Percentiles rank a stretch among this genome's conserved stretches.
Evolutionary conservation across 2,329 filamentous ascomycete genomes (phyloP).

Genomic region (Thielaviopsis populi): DNA sequence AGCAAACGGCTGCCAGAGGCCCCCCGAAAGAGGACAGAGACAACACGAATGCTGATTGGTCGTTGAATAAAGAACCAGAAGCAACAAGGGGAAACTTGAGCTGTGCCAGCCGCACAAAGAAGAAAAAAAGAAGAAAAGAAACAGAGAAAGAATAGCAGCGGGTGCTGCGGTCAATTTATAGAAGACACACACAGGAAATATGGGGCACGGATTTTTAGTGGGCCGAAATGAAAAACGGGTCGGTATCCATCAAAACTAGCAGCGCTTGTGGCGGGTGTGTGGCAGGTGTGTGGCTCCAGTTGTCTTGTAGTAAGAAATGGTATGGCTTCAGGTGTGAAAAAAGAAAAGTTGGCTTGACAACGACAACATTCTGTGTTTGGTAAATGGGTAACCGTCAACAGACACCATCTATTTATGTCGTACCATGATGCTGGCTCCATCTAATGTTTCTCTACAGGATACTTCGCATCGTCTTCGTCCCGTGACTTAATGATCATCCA

Average conservation of each 20-base stretch:
- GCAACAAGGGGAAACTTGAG: slow-evolving; percentile 18
- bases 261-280: background rate
- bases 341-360: background rate
- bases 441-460: background rate
- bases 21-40: background rate
- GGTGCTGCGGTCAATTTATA: slow-evolving; percentile 8
- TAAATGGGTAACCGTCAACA: background rate
- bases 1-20: background rate
- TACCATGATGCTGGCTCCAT: background rate
- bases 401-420: background rate
- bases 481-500: slow-evolving; percentile 49
- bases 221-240: background rate
- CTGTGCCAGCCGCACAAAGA: slow-evolving; percentile 18
- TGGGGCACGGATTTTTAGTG: background rate
- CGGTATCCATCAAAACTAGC: background rate
- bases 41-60: slow-evolving; percentile 1
- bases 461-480: background rate
- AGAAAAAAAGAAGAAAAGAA: slow-evolving; percentile 14
- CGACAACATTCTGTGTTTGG: background rate
- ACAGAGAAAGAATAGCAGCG: background rate
- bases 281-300: background rate
- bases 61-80: slow-evolving; percentile 14
- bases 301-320: background rate
- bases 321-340: background rate
- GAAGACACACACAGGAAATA: background rate